A percentile compares a stretch with the other conserved stretches of the same genome.
Conservation (phyloP, 441 rosid genomes). For the Cnidoscolus chayamansa region DNA sequence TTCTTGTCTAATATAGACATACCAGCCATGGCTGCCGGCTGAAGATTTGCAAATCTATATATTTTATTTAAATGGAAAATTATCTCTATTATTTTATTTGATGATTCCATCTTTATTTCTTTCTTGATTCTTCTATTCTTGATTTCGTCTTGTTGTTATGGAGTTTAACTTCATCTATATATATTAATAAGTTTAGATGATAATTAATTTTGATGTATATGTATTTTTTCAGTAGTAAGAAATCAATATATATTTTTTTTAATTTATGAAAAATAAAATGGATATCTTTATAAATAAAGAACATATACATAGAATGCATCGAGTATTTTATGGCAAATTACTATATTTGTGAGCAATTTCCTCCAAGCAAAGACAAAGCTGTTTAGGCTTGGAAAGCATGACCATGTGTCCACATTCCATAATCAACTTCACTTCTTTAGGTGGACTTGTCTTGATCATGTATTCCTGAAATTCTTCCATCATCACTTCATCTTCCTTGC, state of each 20-base stretch:
- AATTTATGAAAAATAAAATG: too few relatives aligned
- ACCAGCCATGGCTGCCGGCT: too few relatives aligned
- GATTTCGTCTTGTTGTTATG: not conserved
- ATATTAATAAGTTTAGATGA: too few relatives aligned
- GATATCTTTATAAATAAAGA: too few relatives aligned
- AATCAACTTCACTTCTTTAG: slow-evolving; percentile 24
- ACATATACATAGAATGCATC: too few relatives aligned
- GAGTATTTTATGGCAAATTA: not conserved
- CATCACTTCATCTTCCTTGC: slow-evolving; percentile 27
- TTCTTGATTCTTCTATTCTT: not conserved
- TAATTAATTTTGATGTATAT: too few relatives aligned
- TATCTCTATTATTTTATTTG: not conserved
- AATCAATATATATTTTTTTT: too few relatives aligned
- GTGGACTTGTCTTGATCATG: slow-evolving; percentile 22
- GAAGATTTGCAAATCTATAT: too few relatives aligned
- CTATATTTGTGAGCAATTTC: slow-evolving; percentile 18
- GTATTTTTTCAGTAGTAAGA: too few relatives aligned
- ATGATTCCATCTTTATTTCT: not conserved
- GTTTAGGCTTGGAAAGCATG: slow-evolving; percentile 31
- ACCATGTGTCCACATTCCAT: slow-evolving; percentile 27
- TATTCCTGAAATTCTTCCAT: slow-evolving; percentile 25
- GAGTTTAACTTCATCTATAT: not conserved
- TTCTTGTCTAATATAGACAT: too few relatives aligned
- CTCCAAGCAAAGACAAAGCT: slow-evolving; percentile 7
- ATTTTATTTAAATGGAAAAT: too few relatives aligned